Base-by-base conservation (phyloP, 768 basidiomycete genomes). In the Suillus brevipes region DNA sequence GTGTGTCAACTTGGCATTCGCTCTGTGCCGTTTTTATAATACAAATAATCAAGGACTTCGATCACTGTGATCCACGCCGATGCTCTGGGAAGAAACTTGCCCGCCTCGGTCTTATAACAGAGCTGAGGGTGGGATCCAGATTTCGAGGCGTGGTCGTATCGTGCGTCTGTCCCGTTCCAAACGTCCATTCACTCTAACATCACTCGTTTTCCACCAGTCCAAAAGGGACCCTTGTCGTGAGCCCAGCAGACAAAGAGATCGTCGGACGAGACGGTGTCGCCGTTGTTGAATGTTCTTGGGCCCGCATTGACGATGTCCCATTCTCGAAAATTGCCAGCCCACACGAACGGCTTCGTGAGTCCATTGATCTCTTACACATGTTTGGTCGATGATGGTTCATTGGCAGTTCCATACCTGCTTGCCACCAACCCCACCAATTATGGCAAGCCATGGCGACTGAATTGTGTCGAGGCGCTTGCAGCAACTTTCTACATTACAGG, bases 271-370 rank as follows among this genome's bases (percentile, higher is more conserved):
- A 81, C 40, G 97, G 97, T 0, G 78, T 98, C 6, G 97, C 97
- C 1, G 97, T 99, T n/a, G 94, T 99, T 2, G 97, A 99, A 74
- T 99, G 97, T 75, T 97, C 94, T 4, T 99, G 97, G 97, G 97
- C 97, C 1, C 86, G 95, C 25, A 78, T 99, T 9, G 94, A 94
- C 55, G 97, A 99, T 64, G 89, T 99, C 9, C 97, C 97, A 1
- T 99, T 97, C 73, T 81, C 83, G 60, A 99, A 98, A 79, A 97
- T 99, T 67, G 84, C 91, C 6, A 94, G 93, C 68, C 95, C 97
- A 1, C 85, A 99, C 69, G 97, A 99, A 80, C 85, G 97, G 10
- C 74, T 99, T 52, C 72, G 96, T 97, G 71, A 66, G 94, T 84
- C 0, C 12, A 50, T 64, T 25, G 14, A 59, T 14, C 25, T 25